Percentiles rank a stretch among this genome's conserved stretches.
These are phyloP conservation scores for Penicillium sp. DNA, from an alignment of 2,329 filamentous ascomycete genomes.

Conservation along the genomic window DNA sequence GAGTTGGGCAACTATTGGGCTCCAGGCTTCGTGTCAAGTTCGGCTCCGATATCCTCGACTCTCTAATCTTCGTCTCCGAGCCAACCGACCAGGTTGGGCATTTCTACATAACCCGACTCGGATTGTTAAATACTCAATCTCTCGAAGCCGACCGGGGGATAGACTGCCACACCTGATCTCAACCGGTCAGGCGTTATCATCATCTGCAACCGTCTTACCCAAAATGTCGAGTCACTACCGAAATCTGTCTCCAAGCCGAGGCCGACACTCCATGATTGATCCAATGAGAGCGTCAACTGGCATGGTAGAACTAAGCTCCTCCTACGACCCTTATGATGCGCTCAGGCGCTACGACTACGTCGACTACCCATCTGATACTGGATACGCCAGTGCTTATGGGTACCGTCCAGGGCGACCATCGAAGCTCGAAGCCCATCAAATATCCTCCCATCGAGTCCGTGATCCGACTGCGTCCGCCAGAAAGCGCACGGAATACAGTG, in stretches of 20 bases:
- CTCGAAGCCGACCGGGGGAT: neutral
- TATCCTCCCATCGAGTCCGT: conserved; percentile 33
- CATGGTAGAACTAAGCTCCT: conserved; percentile 35
- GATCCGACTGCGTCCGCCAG: conserved; percentile 32
- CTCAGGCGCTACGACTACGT: conserved; percentile 30
- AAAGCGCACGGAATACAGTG: conserved; percentile 37
- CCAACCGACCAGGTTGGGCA: conserved; percentile 1
- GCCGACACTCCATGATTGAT: conserved; percentile 30
- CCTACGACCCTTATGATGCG: conserved; percentile 34
- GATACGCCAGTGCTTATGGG: conserved; percentile 29
- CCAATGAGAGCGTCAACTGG: conserved; percentile 43
- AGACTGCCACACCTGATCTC: neutral
- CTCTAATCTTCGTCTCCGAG: neutral
- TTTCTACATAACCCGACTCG: conserved; percentile 2
- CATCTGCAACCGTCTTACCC: neutral
- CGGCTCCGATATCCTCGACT: neutral
- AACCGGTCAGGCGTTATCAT: neutral
- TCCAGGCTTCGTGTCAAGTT: neutral
- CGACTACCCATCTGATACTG: conserved; percentile 33
- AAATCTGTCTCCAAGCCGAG: conserved; percentile 33
- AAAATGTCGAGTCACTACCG: conserved; percentile 36
- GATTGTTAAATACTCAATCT: neutral
- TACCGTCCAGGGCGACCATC: conserved; percentile 25
- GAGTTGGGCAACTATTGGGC: conserved; percentile 10
- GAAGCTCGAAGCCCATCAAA: conserved; percentile 33